Evolutionary conservation across 352 stramenopile species (phyloP).

Genomic region (Pythium periplocum): DNA sequence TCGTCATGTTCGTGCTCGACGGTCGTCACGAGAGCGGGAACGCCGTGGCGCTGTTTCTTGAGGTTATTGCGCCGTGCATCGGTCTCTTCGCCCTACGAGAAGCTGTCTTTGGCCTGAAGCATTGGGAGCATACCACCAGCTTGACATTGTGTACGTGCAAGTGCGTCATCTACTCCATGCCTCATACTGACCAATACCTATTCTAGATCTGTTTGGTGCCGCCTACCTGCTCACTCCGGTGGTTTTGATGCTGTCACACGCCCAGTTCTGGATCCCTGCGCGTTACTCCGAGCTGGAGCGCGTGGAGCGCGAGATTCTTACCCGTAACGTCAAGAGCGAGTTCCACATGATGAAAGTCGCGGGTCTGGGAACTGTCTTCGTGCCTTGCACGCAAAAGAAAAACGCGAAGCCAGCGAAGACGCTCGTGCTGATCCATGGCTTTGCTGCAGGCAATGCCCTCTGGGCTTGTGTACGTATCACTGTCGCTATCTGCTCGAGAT

Average conservation of each 20-base stretch:
- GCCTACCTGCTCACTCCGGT: constrained; percentile 16
- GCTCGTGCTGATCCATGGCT: constrained; percentile 61
- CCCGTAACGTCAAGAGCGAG: constrained; percentile 28
- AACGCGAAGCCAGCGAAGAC: constrained; percentile 21
- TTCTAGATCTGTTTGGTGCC: neutral
- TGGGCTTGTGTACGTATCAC: constrained; percentile 50
- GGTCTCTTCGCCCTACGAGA: constrained; percentile 23
- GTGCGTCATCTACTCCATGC: neutral
- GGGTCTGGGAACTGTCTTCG: constrained; percentile 51
- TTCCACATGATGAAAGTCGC: constrained; percentile 52
- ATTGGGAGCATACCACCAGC: constrained; percentile 25
- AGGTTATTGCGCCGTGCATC: constrained; percentile 22
- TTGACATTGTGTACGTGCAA: constrained; percentile 26
- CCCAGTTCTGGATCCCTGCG: constrained; percentile 42
- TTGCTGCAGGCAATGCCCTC: constrained; percentile 54
- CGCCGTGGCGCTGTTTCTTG: constrained; percentile 19
- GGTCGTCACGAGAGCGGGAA: constrained; percentile 16
- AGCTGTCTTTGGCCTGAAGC: constrained; percentile 21
- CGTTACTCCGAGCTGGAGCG: constrained; percentile 40
- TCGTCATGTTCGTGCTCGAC: constrained; percentile 35
- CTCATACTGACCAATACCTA: neutral
- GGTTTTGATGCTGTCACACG: constrained; percentile 28
- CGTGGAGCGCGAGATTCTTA: constrained; percentile 41
- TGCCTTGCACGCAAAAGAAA: constrained; percentile 35
- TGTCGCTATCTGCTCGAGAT: constrained; percentile 4